These are phyloP conservation scores for Meredithiella fracta DNA, from an alignment of 2,329 filamentous ascomycete species.

Conservation along the genomic window DNA sequence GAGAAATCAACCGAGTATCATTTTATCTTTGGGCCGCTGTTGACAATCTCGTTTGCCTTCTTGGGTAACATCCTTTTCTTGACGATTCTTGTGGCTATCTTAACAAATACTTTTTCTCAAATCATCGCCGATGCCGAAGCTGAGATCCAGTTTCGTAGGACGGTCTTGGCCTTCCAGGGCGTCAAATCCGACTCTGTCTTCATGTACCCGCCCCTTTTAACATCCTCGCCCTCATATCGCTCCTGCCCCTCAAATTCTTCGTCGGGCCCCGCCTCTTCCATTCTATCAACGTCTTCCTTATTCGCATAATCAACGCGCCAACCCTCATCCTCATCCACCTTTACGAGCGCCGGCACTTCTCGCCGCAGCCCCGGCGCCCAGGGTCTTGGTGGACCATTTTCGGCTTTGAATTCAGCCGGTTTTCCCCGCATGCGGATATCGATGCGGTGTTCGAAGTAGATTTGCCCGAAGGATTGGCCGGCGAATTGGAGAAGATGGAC, in stretches of 20 bases:
- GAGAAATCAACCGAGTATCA: conserved; percentile 42
- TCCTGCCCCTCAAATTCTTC: conserved; percentile 49
- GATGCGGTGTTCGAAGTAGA: conserved; percentile 43
- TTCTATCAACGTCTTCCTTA: conserved; percentile 50
- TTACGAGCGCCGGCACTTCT: conserved; percentile 41
- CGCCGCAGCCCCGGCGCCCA: neutral
- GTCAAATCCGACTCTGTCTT: conserved; percentile 59
- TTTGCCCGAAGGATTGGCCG: conserved; percentile 29
- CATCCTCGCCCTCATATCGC: conserved; percentile 42
- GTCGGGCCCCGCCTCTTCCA: conserved; percentile 50
- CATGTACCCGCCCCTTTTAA: conserved; percentile 57
- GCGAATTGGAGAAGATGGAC: conserved; percentile 23
- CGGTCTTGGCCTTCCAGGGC: conserved; percentile 56
- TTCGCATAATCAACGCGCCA: conserved; percentile 47
- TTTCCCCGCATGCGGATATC: conserved; percentile 42
- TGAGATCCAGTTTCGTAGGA: conserved; percentile 55
- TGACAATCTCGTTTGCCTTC: conserved; percentile 59
- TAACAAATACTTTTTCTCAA: conserved; percentile 54
- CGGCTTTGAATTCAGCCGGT: conserved; percentile 30
- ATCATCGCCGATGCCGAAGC: conserved; percentile 53
- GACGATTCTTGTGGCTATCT: conserved; percentile 57
- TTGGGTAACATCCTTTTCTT: conserved; percentile 60
- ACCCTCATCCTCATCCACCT: conserved; percentile 43
- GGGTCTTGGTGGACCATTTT: conserved; percentile 15
- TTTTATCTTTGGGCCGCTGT: conserved; percentile 45